Conservation (phyloP, 306 rosid species). For the Casuarina glauca region DNA sequence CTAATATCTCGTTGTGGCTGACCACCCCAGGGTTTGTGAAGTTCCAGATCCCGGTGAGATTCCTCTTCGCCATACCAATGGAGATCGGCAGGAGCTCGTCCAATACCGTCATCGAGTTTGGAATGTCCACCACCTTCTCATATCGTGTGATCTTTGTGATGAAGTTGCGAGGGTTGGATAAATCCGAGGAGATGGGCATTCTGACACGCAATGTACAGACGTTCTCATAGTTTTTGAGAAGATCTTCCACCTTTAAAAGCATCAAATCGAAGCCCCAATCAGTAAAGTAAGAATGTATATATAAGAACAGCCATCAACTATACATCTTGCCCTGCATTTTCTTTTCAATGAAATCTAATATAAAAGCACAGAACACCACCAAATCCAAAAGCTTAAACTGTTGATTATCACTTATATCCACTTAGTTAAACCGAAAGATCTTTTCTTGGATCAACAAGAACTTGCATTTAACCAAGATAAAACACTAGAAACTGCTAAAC, state of each 20-base stretch:
- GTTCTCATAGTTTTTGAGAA: constrained; percentile 75
- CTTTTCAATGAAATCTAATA: not conserved
- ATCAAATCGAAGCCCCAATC: constrained; percentile 13
- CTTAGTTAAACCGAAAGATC: no score
- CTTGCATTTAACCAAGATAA: no score
- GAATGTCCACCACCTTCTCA: constrained; percentile 82
- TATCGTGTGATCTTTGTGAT: constrained; percentile 80
- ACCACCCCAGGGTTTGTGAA: constrained; percentile 94
- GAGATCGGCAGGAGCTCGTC: constrained; percentile 90
- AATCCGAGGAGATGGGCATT: constrained; percentile 88
- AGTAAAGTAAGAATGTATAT: not conserved
- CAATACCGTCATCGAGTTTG: constrained; percentile 84
- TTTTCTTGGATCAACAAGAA: not conserved
- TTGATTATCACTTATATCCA: no score
- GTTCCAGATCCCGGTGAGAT: constrained; percentile 83
- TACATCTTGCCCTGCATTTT: not conserved
- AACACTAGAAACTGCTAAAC: not conserved
- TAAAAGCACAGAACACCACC: not conserved
- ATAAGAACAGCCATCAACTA: not conserved
- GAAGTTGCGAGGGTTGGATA: constrained; percentile 79
- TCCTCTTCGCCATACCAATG: constrained; percentile 84
- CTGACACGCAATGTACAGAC: constrained; percentile 84
- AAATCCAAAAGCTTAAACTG: no score
- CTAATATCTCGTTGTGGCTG: constrained; percentile 85
- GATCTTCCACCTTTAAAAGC: constrained; percentile 68